Evolutionary conservation across 2,329 filamentous ascomycete genomes (phyloP).

Genomic region (Epichloe baconii): DNA sequence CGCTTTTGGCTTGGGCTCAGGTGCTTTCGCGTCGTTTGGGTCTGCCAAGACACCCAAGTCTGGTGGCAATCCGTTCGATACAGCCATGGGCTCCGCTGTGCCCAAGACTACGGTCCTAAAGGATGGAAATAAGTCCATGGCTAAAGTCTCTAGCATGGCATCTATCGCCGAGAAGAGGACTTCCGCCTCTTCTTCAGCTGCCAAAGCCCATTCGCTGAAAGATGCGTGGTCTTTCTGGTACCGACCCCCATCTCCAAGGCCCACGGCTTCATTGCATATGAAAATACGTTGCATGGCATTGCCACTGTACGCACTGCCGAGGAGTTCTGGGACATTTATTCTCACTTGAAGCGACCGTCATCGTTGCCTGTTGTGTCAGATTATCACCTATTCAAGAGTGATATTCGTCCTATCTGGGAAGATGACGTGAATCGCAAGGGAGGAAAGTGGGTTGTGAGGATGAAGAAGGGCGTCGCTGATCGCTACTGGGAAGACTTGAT

Average conservation of each 20-base stretch:
- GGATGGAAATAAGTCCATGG: slow-evolving; percentile 18
- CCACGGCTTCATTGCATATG: slow-evolving; percentile 76
- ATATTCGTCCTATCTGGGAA: slow-evolving; percentile 95
- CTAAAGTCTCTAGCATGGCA: slow-evolving; percentile 25
- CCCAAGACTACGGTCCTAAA: slow-evolving; percentile 19
- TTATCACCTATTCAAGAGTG: slow-evolving; percentile 96
- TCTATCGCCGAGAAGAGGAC: slow-evolving; percentile 31
- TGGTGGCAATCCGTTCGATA: slow-evolving; percentile 67
- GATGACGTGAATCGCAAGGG: slow-evolving; percentile 93
- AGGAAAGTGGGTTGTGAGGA: slow-evolving; percentile 91
- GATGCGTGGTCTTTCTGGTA: slow-evolving; percentile 96
- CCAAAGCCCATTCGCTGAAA: slow-evolving; percentile 48
- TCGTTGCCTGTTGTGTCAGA: slow-evolving; percentile 82
- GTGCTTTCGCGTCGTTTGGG: slow-evolving; percentile 84
- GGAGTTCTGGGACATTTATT: slow-evolving; percentile 83
- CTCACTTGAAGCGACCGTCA: slow-evolving; percentile 81
- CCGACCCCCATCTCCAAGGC: slow-evolving; percentile 94
- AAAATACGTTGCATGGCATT: slow-evolving; percentile 85
- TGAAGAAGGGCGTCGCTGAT: slow-evolving; percentile 96
- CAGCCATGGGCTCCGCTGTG: slow-evolving; percentile 40
- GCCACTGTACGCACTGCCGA: slow-evolving; percentile 72
- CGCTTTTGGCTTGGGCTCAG: slow-evolving; percentile 86
- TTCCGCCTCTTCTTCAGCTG: slow-evolving; percentile 23
- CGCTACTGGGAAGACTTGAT: slow-evolving; percentile 94
- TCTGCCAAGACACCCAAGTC: slow-evolving; percentile 80